phyloP scores from a whole-genome alignment of 495 filamentous ascomycete genomes.

The Talaromyces thailandensis region DNA sequence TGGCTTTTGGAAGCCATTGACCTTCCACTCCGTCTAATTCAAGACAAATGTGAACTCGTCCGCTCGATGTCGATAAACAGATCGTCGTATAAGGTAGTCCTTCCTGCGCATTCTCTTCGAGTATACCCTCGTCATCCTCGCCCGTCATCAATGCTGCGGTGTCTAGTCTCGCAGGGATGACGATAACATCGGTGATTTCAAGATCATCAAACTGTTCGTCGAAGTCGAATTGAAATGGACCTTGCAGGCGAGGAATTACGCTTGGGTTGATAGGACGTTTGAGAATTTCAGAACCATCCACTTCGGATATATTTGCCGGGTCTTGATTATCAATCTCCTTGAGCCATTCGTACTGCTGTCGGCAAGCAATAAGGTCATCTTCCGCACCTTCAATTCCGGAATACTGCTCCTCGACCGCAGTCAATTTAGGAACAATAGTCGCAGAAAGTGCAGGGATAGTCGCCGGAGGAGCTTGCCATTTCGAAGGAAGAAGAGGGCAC shows the following conservation, averaged over 20 bases:
- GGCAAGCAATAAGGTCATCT: conserved; percentile 34
- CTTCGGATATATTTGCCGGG: conserved; percentile 32
- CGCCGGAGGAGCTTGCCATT: conserved; percentile 69
- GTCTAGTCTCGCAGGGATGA: conserved; percentile 44
- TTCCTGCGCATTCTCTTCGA: conserved; percentile 47
- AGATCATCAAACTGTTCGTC: conserved; percentile 58
- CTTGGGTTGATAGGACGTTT: conserved; percentile 62
- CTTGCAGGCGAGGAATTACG: conserved; percentile 69
- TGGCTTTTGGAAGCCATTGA: conserved; percentile 68
- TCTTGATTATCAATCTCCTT: conserved; percentile 66
- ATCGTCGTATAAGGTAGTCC: conserved; percentile 64
- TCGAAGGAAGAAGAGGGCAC: conserved; percentile 76
- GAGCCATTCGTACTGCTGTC: conserved; percentile 77
- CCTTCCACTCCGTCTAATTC: conserved; percentile 74
- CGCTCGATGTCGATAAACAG: conserved; percentile 64
- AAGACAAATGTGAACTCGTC: conserved; percentile 67
- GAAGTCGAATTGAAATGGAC: conserved; percentile 66
- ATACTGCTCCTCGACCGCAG: conserved; percentile 49
- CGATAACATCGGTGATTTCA: conserved; percentile 56
- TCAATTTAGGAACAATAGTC: conserved; percentile 57
- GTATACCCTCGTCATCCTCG: conserved; percentile 38
- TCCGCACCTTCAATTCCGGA: conserved; percentile 38
- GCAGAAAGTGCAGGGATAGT: conserved; percentile 70
- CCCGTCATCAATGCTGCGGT: conserved; percentile 43
- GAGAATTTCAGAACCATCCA: conserved; percentile 48